Base-by-base conservation (phyloP, 2,329 filamentous ascomycete species). In the Colletotrichum kahawae region DNA sequence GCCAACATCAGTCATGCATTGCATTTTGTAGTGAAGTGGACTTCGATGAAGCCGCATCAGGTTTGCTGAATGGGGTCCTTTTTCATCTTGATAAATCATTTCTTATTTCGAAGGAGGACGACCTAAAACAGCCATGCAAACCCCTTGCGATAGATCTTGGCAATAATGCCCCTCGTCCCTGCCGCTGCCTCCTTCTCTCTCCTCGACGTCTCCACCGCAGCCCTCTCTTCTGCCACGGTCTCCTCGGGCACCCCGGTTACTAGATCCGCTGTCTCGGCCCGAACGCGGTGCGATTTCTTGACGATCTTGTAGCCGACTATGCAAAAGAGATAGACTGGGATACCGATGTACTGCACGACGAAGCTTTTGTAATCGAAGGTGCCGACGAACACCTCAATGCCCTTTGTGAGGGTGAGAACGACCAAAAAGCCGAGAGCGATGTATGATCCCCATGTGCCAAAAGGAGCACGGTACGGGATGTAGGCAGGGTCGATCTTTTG, bases 391-490 rank as follows among this genome's bases (percentile, higher is more conserved):
- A 74, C 70, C 5, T 76, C 60, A 2, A 74, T 27, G 14, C 70
- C 74, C 2, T 74, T 74, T 4, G 70, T 60, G 16, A 76, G 13
- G 34, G 38, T 74, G 24, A 76, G 21, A 2, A 74, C 7, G 8
- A 68, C 33, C n/a, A 69, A 8, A 18, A 74, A 74, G 8, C 21
- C 24, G 16, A 76, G 16, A 7, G 70, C 70, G 18, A 57, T 36
- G 27, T 74, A 75, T 13, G 72, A 75, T 1, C 72, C 72, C 72
- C 27, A 67, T 0, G 27, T 3, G 2, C 68, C 68, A 0, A 87
- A 77, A 1, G 79, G 77, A n/a, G 83, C 85, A 12, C 80, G 77
- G 67, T 87, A 88, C 1, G 85, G 86, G 60, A 88, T 79, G 27
- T 78, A 76, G 5, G 77, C 70, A 1, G 82, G 77, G 0, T 81